A percentile compares a stretch with the other conserved stretches of the same genome.
These are phyloP conservation scores for Aspergillus ochraceus DNA, from an alignment of 2,329 filamentous ascomycete genomes.

Conservation along the genomic window DNA sequence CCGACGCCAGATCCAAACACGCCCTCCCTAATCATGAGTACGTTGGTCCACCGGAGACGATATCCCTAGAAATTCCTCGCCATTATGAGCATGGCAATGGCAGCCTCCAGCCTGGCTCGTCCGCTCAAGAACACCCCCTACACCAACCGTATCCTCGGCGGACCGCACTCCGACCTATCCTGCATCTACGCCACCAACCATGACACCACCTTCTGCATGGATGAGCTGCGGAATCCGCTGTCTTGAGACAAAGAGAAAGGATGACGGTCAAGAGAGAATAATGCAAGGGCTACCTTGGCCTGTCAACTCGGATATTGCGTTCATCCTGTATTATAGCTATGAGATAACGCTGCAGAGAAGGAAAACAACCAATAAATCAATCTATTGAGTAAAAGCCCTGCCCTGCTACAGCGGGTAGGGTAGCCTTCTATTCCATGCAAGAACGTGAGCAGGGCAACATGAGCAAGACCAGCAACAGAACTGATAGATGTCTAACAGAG, in stretches of 20 bases:
- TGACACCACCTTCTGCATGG: slow-evolving; percentile 47
- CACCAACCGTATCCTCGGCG: slow-evolving; percentile 48
- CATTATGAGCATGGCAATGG: background rate
- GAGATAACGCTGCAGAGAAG: background rate
- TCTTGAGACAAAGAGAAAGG: too few species aligned
- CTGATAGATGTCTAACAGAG: slow-evolving; percentile 3
- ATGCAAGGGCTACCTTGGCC: background rate
- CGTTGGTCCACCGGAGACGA: too few species aligned
- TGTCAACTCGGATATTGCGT: background rate
- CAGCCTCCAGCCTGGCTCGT: background rate
- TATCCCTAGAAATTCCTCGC: background rate
- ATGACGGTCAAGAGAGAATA: too few species aligned
- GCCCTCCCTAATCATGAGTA: too few species aligned
- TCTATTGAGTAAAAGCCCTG: background rate
- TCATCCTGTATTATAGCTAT: background rate
- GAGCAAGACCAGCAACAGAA: background rate
- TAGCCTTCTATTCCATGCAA: background rate
- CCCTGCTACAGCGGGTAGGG: background rate
- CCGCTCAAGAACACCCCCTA: slow-evolving; percentile 5
- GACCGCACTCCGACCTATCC: slow-evolving; percentile 49
- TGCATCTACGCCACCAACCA: slow-evolving; percentile 42
- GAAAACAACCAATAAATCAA: background rate
- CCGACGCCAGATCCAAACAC: too few species aligned
- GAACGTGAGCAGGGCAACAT: background rate
- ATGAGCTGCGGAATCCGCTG: too few species aligned